A percentile compares a stretch with the other conserved stretches of the same genome.
Evolutionary conservation across 768 basidiomycete genomes (phyloP).

Genomic region (Mrakia gelida): DNA sequence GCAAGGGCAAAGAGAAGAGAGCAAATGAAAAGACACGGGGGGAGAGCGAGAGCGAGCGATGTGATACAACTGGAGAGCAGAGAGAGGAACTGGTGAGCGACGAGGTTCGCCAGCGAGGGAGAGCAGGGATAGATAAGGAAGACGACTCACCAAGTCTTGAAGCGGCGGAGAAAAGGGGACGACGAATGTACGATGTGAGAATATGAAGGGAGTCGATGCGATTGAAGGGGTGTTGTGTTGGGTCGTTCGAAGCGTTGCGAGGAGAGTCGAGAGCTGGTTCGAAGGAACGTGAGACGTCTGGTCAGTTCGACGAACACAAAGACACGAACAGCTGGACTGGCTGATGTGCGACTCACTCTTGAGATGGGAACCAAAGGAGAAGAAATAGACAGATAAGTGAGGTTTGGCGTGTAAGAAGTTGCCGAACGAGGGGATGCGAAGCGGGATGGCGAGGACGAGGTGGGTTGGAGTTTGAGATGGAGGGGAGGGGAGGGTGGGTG

Average conservation of each 20-base stretch:
- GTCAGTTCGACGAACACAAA: background rate
- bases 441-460: background rate
- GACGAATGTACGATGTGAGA: too few species aligned
- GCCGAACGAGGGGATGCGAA: background rate
- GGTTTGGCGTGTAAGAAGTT: background rate
- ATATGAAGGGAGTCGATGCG: background rate
- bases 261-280: background rate
- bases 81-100: too few species aligned
- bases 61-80: too few species aligned
- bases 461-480: background rate
- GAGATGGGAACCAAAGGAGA: background rate
- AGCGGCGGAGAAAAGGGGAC: too few species aligned
- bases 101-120: too few species aligned
- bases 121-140: too few species aligned
- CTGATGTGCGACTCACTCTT: background rate
- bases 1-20: too few species aligned
- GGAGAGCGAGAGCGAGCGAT: too few species aligned
- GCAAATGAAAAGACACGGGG: too few species aligned
- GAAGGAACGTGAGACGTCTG: background rate
- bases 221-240: background rate
- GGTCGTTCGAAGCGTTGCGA: slow-evolving; percentile 6
- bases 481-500: background rate
- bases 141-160: too few species aligned
- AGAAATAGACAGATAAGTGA: background rate
- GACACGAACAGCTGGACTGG: background rate